Base-by-base conservation (phyloP, 2,329 filamentous ascomycete genomes). In the Calonectria fujianensis region DNA sequence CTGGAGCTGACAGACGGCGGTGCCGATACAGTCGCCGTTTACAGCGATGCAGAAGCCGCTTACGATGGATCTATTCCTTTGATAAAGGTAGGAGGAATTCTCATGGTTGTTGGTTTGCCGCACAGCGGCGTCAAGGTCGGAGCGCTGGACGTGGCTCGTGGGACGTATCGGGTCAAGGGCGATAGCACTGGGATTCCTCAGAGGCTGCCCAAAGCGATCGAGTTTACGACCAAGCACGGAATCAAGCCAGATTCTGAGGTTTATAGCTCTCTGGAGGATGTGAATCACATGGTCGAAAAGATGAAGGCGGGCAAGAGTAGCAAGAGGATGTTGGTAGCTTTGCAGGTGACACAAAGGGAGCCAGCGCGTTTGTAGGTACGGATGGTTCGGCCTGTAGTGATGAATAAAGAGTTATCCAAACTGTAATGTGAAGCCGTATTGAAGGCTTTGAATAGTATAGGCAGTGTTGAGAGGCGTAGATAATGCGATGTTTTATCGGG, bases 121-220 rank as follows among this genome's bases (percentile, higher is more conserved):
- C 57, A 63, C 24, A 63, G 13, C 5, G 57, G 57, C 14, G 24
- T 63, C 37, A 37, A 39, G 13, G 24, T 63, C 27, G 57, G 57
- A 14, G 57, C 57, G 6, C 57, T 63, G 3, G 57, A 41, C 7
- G 57, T 63, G 39, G 57, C 57, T 18, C 57, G 35, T 18, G 57
- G 57, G 20, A 41, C 57, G 39, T 63, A 63, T 63, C 57, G 57
- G 20, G 57, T 63, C n/a, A 63, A 63, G 18, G 57, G 35, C 24
- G 57, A 63, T 3, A 63, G 57, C 35, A 63, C 57, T 20, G 57
- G 57, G 7, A 63, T 63, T 31, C 57, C 57, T 11, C 35, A 63
- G 27, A 63, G 57, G 24, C 16, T 63, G 37, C 57, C 57, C 20
- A 63, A 63, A 39, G 57, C 57, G 3, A 63, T 63, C 6, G 57